Base-by-base conservation (phyloP, 2,329 filamentous ascomycete species). In the Aspergillus bombycis region DNA sequence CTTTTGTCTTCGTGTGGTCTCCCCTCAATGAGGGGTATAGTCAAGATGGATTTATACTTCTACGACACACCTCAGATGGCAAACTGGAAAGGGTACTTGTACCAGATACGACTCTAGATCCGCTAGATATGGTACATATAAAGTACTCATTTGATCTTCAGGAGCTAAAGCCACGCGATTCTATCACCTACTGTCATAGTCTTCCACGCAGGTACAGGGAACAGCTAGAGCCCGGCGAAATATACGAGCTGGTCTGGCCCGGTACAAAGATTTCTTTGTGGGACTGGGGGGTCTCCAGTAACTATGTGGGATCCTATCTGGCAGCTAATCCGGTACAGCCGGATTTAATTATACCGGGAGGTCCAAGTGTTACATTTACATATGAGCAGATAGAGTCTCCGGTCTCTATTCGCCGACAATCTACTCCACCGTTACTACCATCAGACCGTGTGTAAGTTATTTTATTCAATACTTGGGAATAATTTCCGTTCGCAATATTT, bases 221-320 rank as follows among this genome's bases (percentile, higher is more conserved):
- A 45, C 30, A 52, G 57, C 36, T 58, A 28, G 43, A 30, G 9
- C 57, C 57, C 19, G 46, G 46, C 21, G 46, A 32, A 52, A 53
- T 11, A 23, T 59, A 53, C 23, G 34, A 52, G 28, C 32, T 59
- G 14, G 30, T 59, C 30, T 59, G 57, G 57, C 12, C 57, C 21
- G 46, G 46, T 10, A 30, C 41, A 12, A 58, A 34, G 23, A 58
- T 50, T 32, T 26, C 9, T 9, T 43, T 58, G 19, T 28, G 57
- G 43, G 43, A 58, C 28, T 58, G 57, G 57, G 57, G 46, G n/a
- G 52, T 21, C 21, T n/a, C 32, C n/a, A n/a, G n/a, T 30, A 46
- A 59, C 43, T 32, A 53, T 59, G n/a, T 61, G 1, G 36, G 36
- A 19, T 41, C 34, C 21, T 1, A 28, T 1, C 32, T 57, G 38